These are phyloP conservation scores for Zizania latifolia DNA, from an alignment of 176 grass and related monocot species.

Conservation along the genomic window DNA sequence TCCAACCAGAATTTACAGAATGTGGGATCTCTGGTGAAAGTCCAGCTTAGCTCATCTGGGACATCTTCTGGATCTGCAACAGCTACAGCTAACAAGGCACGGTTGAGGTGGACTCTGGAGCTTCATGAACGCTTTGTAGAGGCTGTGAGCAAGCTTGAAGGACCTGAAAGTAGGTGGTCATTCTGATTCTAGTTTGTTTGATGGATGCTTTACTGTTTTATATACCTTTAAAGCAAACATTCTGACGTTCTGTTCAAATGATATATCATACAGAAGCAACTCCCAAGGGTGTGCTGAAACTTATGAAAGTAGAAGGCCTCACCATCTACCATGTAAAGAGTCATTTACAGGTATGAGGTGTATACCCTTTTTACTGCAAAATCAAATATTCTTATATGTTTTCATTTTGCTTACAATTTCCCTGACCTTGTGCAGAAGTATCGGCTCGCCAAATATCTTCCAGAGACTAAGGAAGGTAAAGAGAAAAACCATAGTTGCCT, in stretches of 20 bases:
- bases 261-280: conserved; percentile 73
- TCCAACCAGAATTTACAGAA: conserved; percentile 35
- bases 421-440: conserved; percentile 50
- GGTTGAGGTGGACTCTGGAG: conserved; percentile 86
- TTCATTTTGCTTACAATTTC: background rate
- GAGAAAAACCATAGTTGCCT: background rate
- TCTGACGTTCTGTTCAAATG: conserved; percentile 12
- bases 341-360: conserved; percentile 70
- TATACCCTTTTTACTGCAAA: background rate
- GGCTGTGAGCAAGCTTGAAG: conserved; percentile 80
- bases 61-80: conserved; percentile 38
- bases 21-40: conserved; percentile 39
- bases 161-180: conserved; percentile 62
- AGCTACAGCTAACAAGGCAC: conserved; percentile 54
- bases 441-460: conserved; percentile 70
- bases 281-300: conserved; percentile 88
- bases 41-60: conserved; percentile 39
- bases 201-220: background rate
- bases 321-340: conserved; percentile 99
- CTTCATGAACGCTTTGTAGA: conserved; percentile 91
- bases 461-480: conserved; percentile 81
- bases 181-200: conserved; percentile 11
- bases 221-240: background rate
- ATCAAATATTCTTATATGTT: background rate
- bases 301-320: conserved; percentile 93